phyloP scores from a whole-genome alignment of 2,329 filamentous ascomycete species.

The Mollisiaceae sp. region DNA sequence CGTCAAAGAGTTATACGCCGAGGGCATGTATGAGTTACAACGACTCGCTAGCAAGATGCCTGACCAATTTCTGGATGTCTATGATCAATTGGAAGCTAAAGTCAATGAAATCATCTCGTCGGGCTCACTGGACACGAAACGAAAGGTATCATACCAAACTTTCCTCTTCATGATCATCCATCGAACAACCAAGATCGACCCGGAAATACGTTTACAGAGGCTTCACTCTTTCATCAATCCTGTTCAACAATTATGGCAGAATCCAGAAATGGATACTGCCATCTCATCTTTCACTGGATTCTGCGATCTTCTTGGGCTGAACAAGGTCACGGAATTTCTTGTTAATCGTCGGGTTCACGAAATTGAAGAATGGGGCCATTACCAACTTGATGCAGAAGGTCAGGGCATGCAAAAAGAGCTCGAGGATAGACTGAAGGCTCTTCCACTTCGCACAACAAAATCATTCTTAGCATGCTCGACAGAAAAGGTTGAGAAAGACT shows the following conservation, averaged over 20 bases:
- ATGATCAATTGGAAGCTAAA: constrained; percentile 83
- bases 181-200: constrained; percentile 77
- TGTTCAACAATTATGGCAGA: constrained; percentile 80
- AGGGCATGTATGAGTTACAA: constrained; percentile 87
- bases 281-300: constrained; percentile 80
- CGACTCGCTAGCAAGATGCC: constrained; percentile 89
- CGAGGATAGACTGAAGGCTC: constrained; percentile 73
- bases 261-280: constrained; percentile 68
- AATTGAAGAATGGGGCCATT: constrained; percentile 81
- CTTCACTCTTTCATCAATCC: constrained; percentile 82
- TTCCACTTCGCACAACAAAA: constrained; percentile 88
- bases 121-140: constrained; percentile 77
- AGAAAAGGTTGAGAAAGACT: constrained; percentile 80
- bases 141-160: constrained; percentile 83
- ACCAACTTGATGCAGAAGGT: constrained; percentile 79
- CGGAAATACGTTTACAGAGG: constrained; percentile 70
- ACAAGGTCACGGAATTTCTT: constrained; percentile 82
- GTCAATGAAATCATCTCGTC: constrained; percentile 80
- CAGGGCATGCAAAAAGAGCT: constrained; percentile 79
- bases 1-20: constrained; percentile 84
- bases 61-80: constrained; percentile 82
- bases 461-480: constrained; percentile 91
- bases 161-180: constrained; percentile 97
- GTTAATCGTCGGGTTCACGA: constrained; percentile 73
- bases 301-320: constrained; percentile 77